Evolutionary conservation across 257 asterid genomes (phyloP).

Genomic region (Fraxinus excelsior): DNA sequence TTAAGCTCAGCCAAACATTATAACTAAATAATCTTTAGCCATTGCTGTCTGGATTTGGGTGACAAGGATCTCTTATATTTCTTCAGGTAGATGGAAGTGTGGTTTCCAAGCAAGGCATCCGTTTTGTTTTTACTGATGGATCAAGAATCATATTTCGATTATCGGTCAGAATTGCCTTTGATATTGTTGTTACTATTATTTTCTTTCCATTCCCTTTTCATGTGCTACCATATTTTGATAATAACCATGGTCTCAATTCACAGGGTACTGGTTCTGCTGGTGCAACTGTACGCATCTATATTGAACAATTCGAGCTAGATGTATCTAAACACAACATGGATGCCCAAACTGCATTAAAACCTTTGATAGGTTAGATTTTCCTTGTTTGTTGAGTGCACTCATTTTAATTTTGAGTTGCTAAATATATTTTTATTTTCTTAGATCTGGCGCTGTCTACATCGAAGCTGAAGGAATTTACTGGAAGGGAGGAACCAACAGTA

Average conservation of each 20-base stretch:
- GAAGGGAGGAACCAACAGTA: slow-evolving; percentile 94
- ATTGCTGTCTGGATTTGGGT: slow-evolving; percentile 1
- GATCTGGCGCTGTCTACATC: slow-evolving; percentile 83
- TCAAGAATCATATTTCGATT: slow-evolving; percentile 87
- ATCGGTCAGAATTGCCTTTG: slow-evolving; percentile 54
- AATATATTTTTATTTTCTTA: slow-evolving; percentile 31
- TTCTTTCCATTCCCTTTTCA: not conserved
- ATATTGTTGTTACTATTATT: not conserved
- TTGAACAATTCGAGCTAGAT: slow-evolving; percentile 86
- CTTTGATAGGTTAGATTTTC: slow-evolving; percentile 66
- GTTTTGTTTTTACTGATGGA: slow-evolving; percentile 87
- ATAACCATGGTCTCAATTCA: slow-evolving; percentile 16
- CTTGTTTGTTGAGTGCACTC: not conserved
- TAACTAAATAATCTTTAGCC: not conserved
- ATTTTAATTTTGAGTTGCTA: slow-evolving; percentile 5
- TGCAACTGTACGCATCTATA: slow-evolving; percentile 83
- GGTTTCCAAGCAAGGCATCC: slow-evolving; percentile 86
- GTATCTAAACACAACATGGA: slow-evolving; percentile 74
- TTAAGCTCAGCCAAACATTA: not conserved
- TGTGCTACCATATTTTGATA: slow-evolving; percentile 12
- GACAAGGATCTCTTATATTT: slow-evolving; percentile 19
- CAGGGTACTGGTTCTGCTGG: slow-evolving; percentile 99
- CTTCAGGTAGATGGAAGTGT: slow-evolving; percentile 91
- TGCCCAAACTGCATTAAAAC: slow-evolving; percentile 84
- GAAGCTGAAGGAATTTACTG: slow-evolving; percentile 85